Base-by-base conservation (phyloP, 2,329 filamentous ascomycete species). In the Hypoxylon sp. region DNA sequence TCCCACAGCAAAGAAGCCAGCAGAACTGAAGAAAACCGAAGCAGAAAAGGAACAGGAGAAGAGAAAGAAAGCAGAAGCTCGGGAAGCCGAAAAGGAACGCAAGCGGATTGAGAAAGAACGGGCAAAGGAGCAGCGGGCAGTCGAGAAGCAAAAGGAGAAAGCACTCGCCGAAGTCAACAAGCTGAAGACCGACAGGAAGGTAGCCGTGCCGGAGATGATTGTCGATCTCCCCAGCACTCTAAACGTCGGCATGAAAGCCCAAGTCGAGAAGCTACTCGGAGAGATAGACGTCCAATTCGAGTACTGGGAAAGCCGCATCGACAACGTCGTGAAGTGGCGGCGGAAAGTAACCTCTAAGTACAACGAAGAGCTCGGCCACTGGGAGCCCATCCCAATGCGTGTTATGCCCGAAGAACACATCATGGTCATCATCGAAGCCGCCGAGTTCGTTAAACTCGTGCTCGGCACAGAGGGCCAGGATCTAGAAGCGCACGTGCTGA, bases 131-230 rank as follows among this genome's bases (percentile, higher is more conserved):
- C 83, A 87, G 55, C 91, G 87, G 69, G 85, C 84, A 0, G 80
- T 81, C 5, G 88, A 93, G 70, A 93, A 90, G 73, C 86, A 90
- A 69, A 82, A 83, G 2, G 88, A 87, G 10, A 86, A 87, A 5
- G 90, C 92, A 6, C 80, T 94, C 21, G 88, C 88, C 2, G 89
- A 92, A 68, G 91, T 89, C 45, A 95, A 95, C 79, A 93, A 91
- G 74, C 80, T 90, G 9, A 88, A 89, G 56, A 89, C 87, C 0
- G 89, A 93, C 79, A 93, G 93, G 80, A 93, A 92, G 72, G 81
- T 89, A 0, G 91, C 91, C 0, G 87, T 89, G 0, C 86, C 86
- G 0, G 92, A 96, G 77, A 95, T 96, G 92, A 90, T 95, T 55
- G 84, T 93, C 1, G 87, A 93, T 72, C 81, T 95, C 23, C 86